These are phyloP conservation scores for Cubamyces lactineus DNA, from an alignment of 768 basidiomycete species.

Conservation along the genomic window DNA sequence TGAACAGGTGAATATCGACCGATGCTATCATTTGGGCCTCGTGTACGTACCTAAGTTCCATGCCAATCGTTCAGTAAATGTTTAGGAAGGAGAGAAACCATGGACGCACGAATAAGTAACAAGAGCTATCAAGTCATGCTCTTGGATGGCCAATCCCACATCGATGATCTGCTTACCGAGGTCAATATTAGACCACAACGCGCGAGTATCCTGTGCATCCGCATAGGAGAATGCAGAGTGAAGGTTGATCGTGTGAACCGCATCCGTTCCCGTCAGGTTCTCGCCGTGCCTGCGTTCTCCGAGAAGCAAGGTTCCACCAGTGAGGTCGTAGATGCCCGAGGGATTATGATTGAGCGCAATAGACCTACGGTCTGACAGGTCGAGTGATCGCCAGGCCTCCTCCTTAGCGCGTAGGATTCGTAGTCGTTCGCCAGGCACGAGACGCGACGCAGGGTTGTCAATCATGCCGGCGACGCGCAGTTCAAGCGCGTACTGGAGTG, in stretches of 20 bases:
- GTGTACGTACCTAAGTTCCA: slow-evolving; percentile 9
- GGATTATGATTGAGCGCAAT: slow-evolving; percentile 22
- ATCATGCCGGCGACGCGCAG: slow-evolving; percentile 18
- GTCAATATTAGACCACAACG: slow-evolving; percentile 24
- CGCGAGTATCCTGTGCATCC: not conserved
- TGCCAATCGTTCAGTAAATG: no score
- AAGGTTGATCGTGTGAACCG: slow-evolving; percentile 10
- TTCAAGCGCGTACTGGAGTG: slow-evolving; percentile 25
- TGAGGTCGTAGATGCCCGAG: slow-evolving; percentile 33
- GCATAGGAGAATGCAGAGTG: slow-evolving; percentile 5
- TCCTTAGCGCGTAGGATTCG: slow-evolving; percentile 17
- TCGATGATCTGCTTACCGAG: slow-evolving; percentile 28
- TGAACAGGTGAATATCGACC: slow-evolving; percentile 25
- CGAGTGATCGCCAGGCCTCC: slow-evolving; percentile 19
- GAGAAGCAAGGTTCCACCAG: slow-evolving; percentile 29
- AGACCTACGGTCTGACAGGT: slow-evolving; percentile 12
- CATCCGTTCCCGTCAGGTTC: slow-evolving; percentile 18
- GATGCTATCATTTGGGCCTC: slow-evolving; percentile 17
- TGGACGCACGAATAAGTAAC: slow-evolving; percentile 28
- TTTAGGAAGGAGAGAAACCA: no score
- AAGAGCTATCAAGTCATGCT: slow-evolving; percentile 31
- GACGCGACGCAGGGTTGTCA: slow-evolving; percentile 24
- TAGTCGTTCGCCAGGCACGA: slow-evolving; percentile 21
- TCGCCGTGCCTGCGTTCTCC: slow-evolving; percentile 20
- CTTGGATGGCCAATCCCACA: slow-evolving; percentile 28